Evolutionary conservation across 2,329 filamentous ascomycete species (phyloP).

Genomic region (Acrocalymma vagum): DNA sequence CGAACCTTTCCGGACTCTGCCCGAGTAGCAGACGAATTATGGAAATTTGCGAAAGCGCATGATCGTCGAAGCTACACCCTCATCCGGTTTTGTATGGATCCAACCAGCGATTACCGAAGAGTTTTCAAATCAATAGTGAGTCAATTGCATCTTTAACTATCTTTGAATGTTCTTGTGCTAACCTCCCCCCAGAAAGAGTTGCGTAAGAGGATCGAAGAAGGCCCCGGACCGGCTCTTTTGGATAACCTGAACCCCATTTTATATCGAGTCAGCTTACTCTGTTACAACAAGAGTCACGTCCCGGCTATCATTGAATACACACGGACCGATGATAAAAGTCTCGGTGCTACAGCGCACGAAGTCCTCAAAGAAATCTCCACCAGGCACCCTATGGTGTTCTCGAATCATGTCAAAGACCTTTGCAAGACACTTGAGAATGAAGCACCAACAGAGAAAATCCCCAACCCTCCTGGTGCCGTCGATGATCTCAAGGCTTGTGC

Average conservation of each 20-base stretch:
- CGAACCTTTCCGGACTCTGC: conserved; percentile 79
- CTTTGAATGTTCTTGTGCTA: conserved; percentile 11
- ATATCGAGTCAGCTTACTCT: conserved; percentile 82
- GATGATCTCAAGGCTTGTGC: conserved; percentile 94
- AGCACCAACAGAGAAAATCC: conserved; percentile 73
- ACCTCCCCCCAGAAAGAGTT: conserved; percentile 71
- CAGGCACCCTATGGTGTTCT: conserved; percentile 87
- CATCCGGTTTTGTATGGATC: conserved; percentile 82
- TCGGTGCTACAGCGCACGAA: conserved; percentile 84
- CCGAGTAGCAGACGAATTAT: conserved; percentile 78
- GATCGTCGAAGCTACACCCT: conserved; percentile 91
- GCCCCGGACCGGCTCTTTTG: conserved; percentile 69
- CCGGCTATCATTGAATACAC: conserved; percentile 89
- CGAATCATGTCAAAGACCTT: conserved; percentile 89
- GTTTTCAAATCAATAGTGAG: conserved; percentile 79
- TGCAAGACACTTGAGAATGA: conserved; percentile 86
- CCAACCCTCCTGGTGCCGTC: conserved; percentile 78
- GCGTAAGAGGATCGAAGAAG: conserved; percentile 78
- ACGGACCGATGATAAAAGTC: conserved; percentile 79
- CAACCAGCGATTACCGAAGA: conserved; percentile 90
- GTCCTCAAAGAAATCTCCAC: conserved; percentile 92
- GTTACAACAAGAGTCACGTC: conserved; percentile 95
- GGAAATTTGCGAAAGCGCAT: conserved; percentile 90
- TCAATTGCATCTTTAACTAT: not conserved
- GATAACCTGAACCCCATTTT: conserved; percentile 84